Percentiles rank a stretch among this genome's conserved stretches.
Conservation (phyloP, 306 rosid species). For the Myrica gale region DNA sequence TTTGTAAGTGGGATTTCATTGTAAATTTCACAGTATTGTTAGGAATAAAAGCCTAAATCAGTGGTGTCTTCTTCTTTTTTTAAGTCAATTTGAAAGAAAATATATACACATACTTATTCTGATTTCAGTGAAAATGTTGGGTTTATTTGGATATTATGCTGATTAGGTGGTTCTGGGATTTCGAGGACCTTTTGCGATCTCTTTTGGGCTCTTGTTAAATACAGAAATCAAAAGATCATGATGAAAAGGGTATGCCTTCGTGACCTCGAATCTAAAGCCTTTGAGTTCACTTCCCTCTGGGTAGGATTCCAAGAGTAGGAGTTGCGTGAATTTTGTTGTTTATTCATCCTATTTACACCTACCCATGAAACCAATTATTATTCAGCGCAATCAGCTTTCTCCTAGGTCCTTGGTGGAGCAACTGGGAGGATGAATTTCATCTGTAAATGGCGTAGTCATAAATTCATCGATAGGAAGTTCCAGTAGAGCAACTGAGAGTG, state of each 20-base stretch:
- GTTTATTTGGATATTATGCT: slow-evolving; percentile 28
- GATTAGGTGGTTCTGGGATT: slow-evolving; percentile 40
- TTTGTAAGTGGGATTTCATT: neutral
- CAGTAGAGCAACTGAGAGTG: neutral
- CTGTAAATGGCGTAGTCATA: neutral
- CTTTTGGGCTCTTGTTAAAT: neutral
- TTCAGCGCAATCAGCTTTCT: neutral
- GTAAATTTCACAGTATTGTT: neutral
- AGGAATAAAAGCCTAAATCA: no score
- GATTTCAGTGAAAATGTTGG: slow-evolving; percentile 6
- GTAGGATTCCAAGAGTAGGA: neutral
- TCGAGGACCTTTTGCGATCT: slow-evolving; percentile 14
- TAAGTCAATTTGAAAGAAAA: no score
- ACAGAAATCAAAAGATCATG: neutral
- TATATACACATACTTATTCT: no score
- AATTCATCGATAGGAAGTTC: neutral
- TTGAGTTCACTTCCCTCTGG: neutral
- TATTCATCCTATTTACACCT: neutral
- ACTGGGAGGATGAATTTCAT: no score
- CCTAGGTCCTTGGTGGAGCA: neutral
- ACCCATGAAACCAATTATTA: neutral
- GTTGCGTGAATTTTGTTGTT: neutral
- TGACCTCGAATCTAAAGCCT: neutral
- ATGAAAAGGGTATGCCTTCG: no score
- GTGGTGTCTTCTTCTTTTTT: no score